These are phyloP conservation scores for Clavispora vitiphila DNA, from an alignment of 805 yeast species.

Conservation along the genomic window DNA sequence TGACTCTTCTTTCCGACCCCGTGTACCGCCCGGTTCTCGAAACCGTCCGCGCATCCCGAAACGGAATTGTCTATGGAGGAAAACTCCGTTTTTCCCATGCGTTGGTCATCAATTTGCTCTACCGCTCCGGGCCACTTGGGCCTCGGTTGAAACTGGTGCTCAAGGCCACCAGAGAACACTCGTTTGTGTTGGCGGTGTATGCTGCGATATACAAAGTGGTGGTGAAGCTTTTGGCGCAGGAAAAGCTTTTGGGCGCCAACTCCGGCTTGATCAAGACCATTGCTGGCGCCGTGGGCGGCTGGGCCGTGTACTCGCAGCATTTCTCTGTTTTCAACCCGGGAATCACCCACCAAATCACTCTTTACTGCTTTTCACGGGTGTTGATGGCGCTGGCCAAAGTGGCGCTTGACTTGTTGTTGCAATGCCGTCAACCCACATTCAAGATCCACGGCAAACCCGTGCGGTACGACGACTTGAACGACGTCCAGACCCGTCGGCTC, in stretches of 20 bases:
- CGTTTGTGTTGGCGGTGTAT: constrained; percentile 49
- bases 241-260: constrained; percentile 29
- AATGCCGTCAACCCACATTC: constrained; percentile 31
- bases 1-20: constrained; percentile 19
- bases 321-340: constrained; percentile 41
- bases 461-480: constrained; percentile 23
- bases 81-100: constrained; percentile 61
- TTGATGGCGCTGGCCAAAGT: constrained; percentile 56
- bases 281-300: constrained; percentile 38
- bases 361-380: constrained; percentile 69
- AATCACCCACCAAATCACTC: constrained; percentile 68
- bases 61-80: constrained; percentile 58
- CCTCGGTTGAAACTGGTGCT: constrained; percentile 45
- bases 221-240: constrained; percentile 26
- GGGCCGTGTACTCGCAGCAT: constrained; percentile 41
- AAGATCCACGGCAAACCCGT: constrained; percentile 16
- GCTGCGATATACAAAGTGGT: constrained; percentile 49
- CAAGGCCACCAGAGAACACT: constrained; percentile 52
- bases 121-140: constrained; percentile 45
- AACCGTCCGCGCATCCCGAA: constrained; percentile 32
- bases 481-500: constrained; percentile 30
- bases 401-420: constrained; percentile 34
- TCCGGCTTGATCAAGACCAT: constrained; percentile 28
- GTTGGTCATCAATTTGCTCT: constrained; percentile 53
- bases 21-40: constrained; percentile 29